phyloP scores from a whole-genome alignment of 176 grass and related monocot species.

The Tillandsia leiboldiana region DNA sequence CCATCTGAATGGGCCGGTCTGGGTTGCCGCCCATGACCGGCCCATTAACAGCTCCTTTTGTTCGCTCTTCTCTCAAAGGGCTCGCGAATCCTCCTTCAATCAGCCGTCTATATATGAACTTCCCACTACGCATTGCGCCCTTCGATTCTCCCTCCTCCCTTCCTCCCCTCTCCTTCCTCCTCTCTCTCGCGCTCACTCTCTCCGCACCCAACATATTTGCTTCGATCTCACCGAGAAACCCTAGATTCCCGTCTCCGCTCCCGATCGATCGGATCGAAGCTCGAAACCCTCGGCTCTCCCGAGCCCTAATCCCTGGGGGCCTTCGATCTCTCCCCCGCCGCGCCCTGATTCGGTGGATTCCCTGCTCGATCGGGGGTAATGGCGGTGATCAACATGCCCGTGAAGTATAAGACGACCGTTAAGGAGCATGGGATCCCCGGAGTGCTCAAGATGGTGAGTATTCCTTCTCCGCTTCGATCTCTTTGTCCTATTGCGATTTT shows the following conservation, averaged over 20 bases:
- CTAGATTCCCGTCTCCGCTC: background rate
- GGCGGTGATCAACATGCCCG: background rate
- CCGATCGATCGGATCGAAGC: background rate
- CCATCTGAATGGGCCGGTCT: too few relatives aligned
- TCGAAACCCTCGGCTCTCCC: background rate
- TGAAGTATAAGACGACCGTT: constrained; percentile 73
- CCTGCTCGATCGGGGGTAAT: background rate
- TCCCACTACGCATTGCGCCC: too few relatives aligned
- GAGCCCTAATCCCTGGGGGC: background rate
- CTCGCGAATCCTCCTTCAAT: too few relatives aligned
- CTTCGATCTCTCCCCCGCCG: background rate
- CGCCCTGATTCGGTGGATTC: background rate
- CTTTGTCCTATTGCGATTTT: background rate
- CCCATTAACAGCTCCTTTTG: too few relatives aligned
- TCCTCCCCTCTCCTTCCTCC: background rate
- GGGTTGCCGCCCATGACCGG: too few relatives aligned
- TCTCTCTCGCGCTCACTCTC: background rate
- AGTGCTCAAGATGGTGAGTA: constrained; percentile 69
- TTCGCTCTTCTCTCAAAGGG: too few relatives aligned
- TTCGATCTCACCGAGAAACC: background rate
- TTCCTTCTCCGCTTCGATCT: background rate
- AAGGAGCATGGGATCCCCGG: constrained; percentile 71
- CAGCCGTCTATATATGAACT: too few relatives aligned
- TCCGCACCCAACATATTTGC: background rate
- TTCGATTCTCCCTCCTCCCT: too few relatives aligned